These are phyloP conservation scores for Fusarium lyarnte DNA, from an alignment of 2,329 filamentous ascomycete genomes.

Conservation along the genomic window DNA sequence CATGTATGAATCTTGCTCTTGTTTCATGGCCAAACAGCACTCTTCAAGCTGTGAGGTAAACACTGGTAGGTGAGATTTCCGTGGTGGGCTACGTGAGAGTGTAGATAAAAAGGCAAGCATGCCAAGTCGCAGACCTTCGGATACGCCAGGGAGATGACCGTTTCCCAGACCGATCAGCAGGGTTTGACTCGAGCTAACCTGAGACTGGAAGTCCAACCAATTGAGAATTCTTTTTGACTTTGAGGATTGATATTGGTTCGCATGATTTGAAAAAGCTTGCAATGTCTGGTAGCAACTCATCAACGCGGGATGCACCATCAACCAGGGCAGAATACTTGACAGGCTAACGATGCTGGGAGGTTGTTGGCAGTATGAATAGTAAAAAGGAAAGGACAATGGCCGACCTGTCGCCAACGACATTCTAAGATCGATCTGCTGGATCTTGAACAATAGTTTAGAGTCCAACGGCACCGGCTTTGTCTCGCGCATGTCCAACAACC, in stretches of 20 bases:
- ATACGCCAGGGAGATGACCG: fast-evolving
- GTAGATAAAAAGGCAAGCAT: conserved; percentile 5
- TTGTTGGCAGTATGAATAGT: fast-evolving
- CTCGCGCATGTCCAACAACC: background rate
- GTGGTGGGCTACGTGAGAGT: background rate
- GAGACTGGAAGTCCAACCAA: background rate
- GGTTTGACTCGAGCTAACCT: background rate
- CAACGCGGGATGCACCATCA: background rate
- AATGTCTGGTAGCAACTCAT: background rate
- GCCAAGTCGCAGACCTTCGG: background rate
- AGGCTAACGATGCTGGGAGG: fast-evolving
- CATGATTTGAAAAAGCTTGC: background rate
- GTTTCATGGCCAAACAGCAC: fast-evolving
- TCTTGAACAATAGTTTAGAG: background rate
- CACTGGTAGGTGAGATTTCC: background rate
- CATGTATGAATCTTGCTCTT: fast-evolving
- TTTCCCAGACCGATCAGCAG: background rate
- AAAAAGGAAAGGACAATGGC: background rate
- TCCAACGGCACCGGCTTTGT: background rate
- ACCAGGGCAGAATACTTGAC: fast-evolving
- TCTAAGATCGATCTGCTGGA: conserved; percentile 6
- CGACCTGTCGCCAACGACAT: background rate
- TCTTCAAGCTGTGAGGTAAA: background rate
- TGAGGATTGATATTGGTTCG: fast-evolving
- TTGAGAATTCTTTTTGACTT: fast-evolving